Evolutionary conservation across 768 basidiomycete species (phyloP).

Genomic region (Naematelia aurantialba): DNA sequence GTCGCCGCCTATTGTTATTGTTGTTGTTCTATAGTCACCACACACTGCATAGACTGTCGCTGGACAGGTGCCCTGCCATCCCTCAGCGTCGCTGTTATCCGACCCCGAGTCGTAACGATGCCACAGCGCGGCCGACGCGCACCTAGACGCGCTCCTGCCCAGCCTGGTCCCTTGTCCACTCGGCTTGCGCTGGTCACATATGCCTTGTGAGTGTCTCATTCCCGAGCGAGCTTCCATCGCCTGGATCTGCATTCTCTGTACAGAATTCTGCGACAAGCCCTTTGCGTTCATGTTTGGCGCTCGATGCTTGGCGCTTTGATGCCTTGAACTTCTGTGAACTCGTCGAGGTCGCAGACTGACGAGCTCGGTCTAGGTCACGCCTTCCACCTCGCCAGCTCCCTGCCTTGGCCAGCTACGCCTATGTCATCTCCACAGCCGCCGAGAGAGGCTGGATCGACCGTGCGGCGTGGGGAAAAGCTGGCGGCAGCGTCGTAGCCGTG

Average conservation of each 20-base stretch:
- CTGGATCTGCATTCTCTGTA: too few relatives aligned
- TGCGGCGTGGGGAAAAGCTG: slow-evolving; percentile 26
- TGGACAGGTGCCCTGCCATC: background rate
- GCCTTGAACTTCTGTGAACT: too few relatives aligned
- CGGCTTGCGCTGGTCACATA: slow-evolving; percentile 35
- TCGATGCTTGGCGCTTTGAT: too few relatives aligned
- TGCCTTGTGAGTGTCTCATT: slow-evolving; percentile 32
- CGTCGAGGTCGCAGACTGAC: too few relatives aligned
- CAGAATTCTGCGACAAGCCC: too few relatives aligned
- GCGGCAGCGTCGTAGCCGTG: slow-evolving; percentile 35
- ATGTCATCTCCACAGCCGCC: slow-evolving; percentile 21
- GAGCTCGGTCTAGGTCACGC: slow-evolving; percentile 39
- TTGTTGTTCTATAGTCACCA: too few relatives aligned
- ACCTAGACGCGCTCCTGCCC: background rate
- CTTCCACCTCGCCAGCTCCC: slow-evolving; percentile 42
- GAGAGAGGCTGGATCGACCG: slow-evolving; percentile 27
- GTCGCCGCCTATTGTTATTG: too few relatives aligned
- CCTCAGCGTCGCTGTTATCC: too few relatives aligned
- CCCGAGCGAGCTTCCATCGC: too few relatives aligned
- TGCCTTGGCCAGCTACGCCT: slow-evolving; percentile 32
- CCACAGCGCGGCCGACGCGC: background rate
- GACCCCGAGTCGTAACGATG: too few relatives aligned
- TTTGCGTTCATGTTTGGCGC: too few relatives aligned
- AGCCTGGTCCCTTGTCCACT: background rate
- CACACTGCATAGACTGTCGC: too few relatives aligned